phyloP scores from a whole-genome alignment of 352 stramenopile genomes.

The Globisporangium orthogonon region DNA sequence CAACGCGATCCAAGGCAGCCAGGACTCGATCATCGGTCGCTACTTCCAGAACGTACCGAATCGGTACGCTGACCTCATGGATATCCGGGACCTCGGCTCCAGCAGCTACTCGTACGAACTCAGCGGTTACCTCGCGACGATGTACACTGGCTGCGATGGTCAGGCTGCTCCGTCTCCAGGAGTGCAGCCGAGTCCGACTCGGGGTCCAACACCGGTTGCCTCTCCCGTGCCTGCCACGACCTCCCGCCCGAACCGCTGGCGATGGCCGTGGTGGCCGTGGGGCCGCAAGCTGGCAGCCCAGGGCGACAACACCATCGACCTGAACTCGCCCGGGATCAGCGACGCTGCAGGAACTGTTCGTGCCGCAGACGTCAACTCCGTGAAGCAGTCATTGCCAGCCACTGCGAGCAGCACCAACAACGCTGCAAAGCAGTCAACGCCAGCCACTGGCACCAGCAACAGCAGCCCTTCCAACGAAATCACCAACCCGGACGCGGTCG shows the following conservation, averaged over 20 bases:
- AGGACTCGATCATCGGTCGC: constrained; percentile 28
- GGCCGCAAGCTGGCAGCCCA: constrained; percentile 3
- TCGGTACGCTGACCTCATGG: constrained; percentile 38
- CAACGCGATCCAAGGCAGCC: constrained; percentile 27
- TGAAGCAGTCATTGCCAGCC: background rate
- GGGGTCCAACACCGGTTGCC: background rate
- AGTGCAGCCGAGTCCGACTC: background rate
- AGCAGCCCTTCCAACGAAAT: background rate
- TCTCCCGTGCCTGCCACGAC: background rate
- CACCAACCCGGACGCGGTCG: constrained; percentile 11
- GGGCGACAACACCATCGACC: background rate
- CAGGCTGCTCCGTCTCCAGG: background rate
- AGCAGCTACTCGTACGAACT: constrained; percentile 61
- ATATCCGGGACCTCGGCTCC: constrained; percentile 31
- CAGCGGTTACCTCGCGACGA: constrained; percentile 18
- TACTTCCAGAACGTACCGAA: constrained; percentile 34
- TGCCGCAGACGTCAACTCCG: background rate
- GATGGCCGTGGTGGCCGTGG: constrained; percentile 10
- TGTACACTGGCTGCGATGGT: constrained; percentile 19
- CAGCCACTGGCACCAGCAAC: constrained; percentile 2
- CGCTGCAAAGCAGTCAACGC: constrained; percentile 2
- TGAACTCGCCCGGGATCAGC: background rate
- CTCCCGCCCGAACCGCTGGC: background rate
- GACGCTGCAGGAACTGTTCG: constrained; percentile 1
- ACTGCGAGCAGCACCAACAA: background rate